Conservation (phyloP, 108 stramenopile genomes). For the Mediolabrus comicus region DNA sequence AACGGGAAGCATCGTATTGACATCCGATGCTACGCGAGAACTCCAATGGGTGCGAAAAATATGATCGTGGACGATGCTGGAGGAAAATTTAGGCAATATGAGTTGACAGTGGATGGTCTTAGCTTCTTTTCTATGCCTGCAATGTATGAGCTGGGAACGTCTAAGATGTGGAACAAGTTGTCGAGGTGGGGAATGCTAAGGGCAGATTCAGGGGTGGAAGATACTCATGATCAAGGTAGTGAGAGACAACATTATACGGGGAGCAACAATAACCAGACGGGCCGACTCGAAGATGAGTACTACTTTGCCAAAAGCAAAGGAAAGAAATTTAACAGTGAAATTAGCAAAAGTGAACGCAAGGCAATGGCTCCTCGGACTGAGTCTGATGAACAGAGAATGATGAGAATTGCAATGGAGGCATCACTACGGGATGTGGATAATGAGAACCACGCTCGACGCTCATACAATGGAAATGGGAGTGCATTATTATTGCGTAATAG, state of each 20-base stretch:
- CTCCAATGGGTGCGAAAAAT: slow-evolving; percentile 41
- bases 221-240: not conserved
- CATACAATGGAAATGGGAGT: not conserved
- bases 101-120: slow-evolving; percentile 80
- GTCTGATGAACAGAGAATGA: slow-evolving; percentile 36
- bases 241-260: not conserved
- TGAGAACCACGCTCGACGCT: not conserved
- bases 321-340: not conserved
- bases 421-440: slow-evolving; percentile 33
- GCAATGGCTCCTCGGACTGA: slow-evolving; percentile 38
- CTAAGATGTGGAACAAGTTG: slow-evolving; percentile 43
- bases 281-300: slow-evolving; percentile 39
- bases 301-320: slow-evolving; percentile 26
- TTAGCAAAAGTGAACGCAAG: slow-evolving; percentile 23
- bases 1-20: slow-evolving; percentile 41
- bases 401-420: slow-evolving; percentile 31
- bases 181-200: slow-evolving; percentile 29
- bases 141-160: slow-evolving; percentile 63
- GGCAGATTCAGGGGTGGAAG: slow-evolving; percentile 1
- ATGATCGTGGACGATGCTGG: slow-evolving; percentile 31
- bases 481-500: not conserved
- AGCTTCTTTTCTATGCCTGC: slow-evolving; percentile 82
- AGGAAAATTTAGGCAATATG: slow-evolving; percentile 83
- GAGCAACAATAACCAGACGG: slow-evolving; percentile 6
- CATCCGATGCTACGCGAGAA: slow-evolving; percentile 37